These are phyloP conservation scores for Solanum paucissectum DNA, from an alignment of 257 asterid genomes.

Conservation along the genomic window DNA sequence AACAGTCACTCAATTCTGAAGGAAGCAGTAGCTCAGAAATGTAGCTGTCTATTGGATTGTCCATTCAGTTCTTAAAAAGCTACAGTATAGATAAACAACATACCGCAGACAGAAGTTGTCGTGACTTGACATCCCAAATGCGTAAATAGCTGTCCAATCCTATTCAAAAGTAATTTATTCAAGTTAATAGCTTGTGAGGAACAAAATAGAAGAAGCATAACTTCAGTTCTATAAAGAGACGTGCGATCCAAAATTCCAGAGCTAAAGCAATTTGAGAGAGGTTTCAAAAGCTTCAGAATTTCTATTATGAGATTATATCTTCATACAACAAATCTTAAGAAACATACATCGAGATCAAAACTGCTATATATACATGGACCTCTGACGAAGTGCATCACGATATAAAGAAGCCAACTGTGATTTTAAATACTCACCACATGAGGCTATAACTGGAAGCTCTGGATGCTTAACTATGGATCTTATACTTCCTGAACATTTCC, in stretches of 20 bases:
- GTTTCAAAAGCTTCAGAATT: not conserved
- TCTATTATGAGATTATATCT: not conserved
- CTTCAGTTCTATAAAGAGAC: not conserved
- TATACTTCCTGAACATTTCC: constrained; percentile 91
- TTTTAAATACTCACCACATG: constrained; percentile 65
- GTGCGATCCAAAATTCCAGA: not conserved
- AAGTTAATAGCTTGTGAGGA: not conserved
- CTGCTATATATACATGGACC: not conserved
- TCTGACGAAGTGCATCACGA: not conserved
- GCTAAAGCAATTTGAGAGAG: not conserved
- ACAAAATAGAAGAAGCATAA: not conserved
- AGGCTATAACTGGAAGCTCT: constrained; percentile 73
- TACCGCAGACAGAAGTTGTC: constrained; percentile 90
- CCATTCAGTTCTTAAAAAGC: not conserved
- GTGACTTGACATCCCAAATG: constrained; percentile 74
- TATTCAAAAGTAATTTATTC: constrained; percentile 11
- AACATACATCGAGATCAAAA: not conserved
- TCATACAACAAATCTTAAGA: not conserved
- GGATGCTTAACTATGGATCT: constrained; percentile 81
- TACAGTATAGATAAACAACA: constrained; percentile 1
- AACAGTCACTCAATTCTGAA: not conserved
- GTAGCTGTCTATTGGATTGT: not conserved
- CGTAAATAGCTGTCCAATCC: constrained; percentile 94
- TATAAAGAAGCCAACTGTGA: not conserved
- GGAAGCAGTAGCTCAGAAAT: not conserved